A percentile compares a stretch with the other conserved stretches of the same genome.
phyloP scores from a whole-genome alignment of 768 basidiomycete genomes.

The Hericium alpestre region DNA sequence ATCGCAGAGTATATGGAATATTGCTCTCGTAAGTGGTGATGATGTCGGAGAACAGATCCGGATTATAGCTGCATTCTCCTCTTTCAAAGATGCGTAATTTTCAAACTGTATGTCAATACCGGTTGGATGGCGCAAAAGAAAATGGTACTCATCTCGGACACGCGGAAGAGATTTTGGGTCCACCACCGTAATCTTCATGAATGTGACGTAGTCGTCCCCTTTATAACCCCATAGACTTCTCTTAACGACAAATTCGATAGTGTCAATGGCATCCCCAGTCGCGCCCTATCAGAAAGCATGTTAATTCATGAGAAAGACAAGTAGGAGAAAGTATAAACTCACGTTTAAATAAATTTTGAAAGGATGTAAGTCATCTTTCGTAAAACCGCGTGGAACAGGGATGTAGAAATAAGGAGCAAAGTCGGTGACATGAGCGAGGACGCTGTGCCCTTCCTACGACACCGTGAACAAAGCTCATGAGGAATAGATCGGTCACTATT shows the following conservation, averaged over 20 bases:
- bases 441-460: constrained; percentile 72
- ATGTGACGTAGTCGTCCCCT: constrained; percentile 69
- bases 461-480: constrained; percentile 23
- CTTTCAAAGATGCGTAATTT: constrained; percentile 40
- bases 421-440: constrained; percentile 69
- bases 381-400: constrained; percentile 76
- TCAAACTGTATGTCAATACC: constrained; percentile 5
- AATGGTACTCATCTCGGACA: constrained; percentile 73
- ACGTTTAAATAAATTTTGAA: constrained; percentile 73
- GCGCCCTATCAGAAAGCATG: neutral
- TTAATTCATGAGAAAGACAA: neutral
- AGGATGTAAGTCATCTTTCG: constrained; percentile 49
- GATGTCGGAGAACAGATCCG: constrained; percentile 33
- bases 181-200: constrained; percentile 72
- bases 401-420: constrained; percentile 94
- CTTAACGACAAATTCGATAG: constrained; percentile 50
- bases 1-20: constrained; percentile 80
- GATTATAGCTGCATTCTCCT: constrained; percentile 36
- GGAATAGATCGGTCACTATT: constrained; percentile 83
- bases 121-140: constrained; percentile 14
- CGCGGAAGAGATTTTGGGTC: constrained; percentile 75
- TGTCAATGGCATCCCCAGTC: constrained; percentile 27
- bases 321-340: constrained; percentile 17
- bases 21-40: constrained; percentile 87
- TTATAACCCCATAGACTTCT: constrained; percentile 81